Evolutionary conservation across 495 filamentous ascomycete genomes (phyloP), one percentile per base, ranked within the genome.

Genomic region (Aspergillus bridgeri): DNA sequence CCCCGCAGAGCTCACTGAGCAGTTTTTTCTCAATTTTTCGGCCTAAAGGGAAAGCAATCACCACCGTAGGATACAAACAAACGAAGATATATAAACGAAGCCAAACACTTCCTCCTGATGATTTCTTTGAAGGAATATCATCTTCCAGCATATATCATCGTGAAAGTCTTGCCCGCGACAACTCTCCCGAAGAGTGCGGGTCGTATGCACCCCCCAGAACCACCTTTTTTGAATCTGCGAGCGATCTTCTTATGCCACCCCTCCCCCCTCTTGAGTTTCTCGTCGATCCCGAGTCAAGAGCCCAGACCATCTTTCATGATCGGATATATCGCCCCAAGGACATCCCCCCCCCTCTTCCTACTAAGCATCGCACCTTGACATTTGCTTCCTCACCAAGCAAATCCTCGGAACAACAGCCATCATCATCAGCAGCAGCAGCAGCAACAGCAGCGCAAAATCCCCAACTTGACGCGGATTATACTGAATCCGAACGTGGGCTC

Each of bases 281-380:
- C 33, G 79, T 89, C 54, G 86, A 96, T 55, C 92, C 93, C 15
- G 79, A 86, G 29, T 85, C 83, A 48, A 89, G 94, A n/a, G 83
- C 90, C 6, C 83, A 89, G 42, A 96, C 95, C 13, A 98, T 98
- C 57, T 97, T 97, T 73, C 94, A 98, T 74, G 94, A 98, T 69
- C 88, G 94, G 15, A 82, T 98, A 23, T 98, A 98, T 71, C 89
- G 92, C 66, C 90, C 93, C 0, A 84, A 88, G 42, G 94, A 98
- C 70, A 96, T 98, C 47, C 94, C 94, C 1, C 86, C 82, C n/a
- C 89, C 91, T 6, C 81, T 86, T 4, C 72, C 88, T 0, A 83
- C 83, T 57, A 87, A 86, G 58, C 80, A 80, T 45, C 72, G 70
- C 4, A 69, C 78, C 3, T 61, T 77, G 21, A 58, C 77, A 18